A percentile compares a stretch with the other conserved stretches of the same genome.
These are phyloP conservation scores for Didymella arachidicola DNA, from an alignment of 2,329 filamentous ascomycete genomes.

Conservation along the genomic window DNA sequence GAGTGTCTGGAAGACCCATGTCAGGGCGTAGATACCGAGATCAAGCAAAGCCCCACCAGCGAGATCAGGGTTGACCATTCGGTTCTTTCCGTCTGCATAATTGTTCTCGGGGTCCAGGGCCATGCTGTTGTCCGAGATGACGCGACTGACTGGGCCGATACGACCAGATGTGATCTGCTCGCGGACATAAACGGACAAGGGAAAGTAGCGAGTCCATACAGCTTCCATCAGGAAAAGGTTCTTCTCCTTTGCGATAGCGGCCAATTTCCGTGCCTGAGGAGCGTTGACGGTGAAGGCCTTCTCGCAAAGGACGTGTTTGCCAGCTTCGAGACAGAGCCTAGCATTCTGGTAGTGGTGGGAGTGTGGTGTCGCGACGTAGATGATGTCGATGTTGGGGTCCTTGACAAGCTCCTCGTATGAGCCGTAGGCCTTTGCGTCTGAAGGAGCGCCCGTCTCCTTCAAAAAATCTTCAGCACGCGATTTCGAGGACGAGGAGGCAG, in stretches of 20 bases:
- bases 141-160: conserved; percentile 64
- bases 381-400: conserved; percentile 80
- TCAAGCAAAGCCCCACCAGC: conserved; percentile 85
- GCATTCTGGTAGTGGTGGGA: conserved; percentile 93
- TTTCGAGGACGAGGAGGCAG: conserved; percentile 78
- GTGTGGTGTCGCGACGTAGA: conserved; percentile 91
- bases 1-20: conserved; percentile 88
- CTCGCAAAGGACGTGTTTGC: conserved; percentile 90
- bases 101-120: conserved; percentile 67
- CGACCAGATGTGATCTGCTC: conserved; percentile 67
- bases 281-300: conserved; percentile 90
- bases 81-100: conserved; percentile 62
- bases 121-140: conserved; percentile 66
- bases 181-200: conserved; percentile 77
- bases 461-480: conserved; percentile 77
- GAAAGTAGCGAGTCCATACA: conserved; percentile 90
- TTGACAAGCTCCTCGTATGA: conserved; percentile 83
- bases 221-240: conserved; percentile 63
- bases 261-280: conserved; percentile 74
- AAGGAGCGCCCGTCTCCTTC: conserved; percentile 71
- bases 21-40: conserved; percentile 86
- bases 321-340: conserved; percentile 81
- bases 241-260: conserved; percentile 75
- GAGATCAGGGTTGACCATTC: conserved; percentile 84
- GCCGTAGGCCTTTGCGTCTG: conserved; percentile 74